Conservation (phyloP, 345 rosid species). For the Durio zibethinus region DNA sequence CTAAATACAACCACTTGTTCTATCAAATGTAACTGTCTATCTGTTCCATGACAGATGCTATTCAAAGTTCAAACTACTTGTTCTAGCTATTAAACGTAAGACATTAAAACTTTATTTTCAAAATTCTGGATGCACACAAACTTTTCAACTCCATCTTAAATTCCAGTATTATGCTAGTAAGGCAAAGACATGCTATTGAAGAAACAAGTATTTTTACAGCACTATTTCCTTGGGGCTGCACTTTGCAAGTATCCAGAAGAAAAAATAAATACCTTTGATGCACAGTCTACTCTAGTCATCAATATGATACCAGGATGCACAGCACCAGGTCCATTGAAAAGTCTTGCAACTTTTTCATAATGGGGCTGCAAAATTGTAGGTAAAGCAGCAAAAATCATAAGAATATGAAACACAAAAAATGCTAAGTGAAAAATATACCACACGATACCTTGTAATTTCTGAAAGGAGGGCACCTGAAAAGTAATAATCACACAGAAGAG, state of each 20-base stretch:
- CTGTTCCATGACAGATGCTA: neutral
- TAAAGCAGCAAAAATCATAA: conserved; percentile 22
- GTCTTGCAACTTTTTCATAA: conserved; percentile 91
- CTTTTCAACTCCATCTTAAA: neutral
- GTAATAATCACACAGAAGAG: conserved; percentile 13
- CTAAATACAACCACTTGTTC: neutral
- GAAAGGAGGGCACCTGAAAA: conserved; percentile 98
- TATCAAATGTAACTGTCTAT: neutral
- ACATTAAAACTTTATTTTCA: neutral
- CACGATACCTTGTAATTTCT: conserved; percentile 85
- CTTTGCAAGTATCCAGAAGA: conserved; percentile 1
- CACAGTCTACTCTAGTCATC: conserved; percentile 96
- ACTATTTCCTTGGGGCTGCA: neutral
- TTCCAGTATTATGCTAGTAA: neutral
- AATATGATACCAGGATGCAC: conserved; percentile 76
- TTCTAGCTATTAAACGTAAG: neutral
- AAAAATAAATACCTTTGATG: conserved; percentile 55
- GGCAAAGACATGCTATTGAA: neutral
- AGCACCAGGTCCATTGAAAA: conserved; percentile 84
- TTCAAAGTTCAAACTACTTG: neutral
- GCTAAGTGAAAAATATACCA: conserved; percentile 11
- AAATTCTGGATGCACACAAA: neutral
- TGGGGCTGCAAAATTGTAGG: conserved; percentile 63
- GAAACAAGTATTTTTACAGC: neutral
- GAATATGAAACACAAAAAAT: neutral